Percentiles rank a stretch among this genome's conserved stretches.
Evolutionary conservation across 257 asterid genomes (phyloP).

Genomic region (Phtheirospermum japonicum): DNA sequence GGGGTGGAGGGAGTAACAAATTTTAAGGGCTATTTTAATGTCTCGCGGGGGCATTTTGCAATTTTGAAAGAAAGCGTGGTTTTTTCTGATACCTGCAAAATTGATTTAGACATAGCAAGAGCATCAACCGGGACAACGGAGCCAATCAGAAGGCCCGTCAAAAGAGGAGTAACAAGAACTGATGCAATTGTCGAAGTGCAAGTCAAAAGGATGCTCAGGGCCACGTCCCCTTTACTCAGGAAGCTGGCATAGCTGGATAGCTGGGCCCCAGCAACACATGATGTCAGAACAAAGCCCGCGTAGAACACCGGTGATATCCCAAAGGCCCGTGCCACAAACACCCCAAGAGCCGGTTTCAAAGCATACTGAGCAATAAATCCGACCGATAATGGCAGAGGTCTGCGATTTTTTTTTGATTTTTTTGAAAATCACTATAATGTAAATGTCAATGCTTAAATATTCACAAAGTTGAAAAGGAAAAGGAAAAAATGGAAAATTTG

Average conservation of each 20-base stretch:
- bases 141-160: slow-evolving; percentile 92
- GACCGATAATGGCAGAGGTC: slow-evolving; percentile 75
- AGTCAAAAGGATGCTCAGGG: slow-evolving; percentile 88
- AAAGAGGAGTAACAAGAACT: slow-evolving; percentile 75
- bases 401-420: slow-evolving; percentile 25
- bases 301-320: slow-evolving; percentile 77
- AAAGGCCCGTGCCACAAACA: slow-evolving; percentile 72
- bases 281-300: slow-evolving; percentile 82
- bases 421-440: background rate
- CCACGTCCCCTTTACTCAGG: slow-evolving; percentile 93
- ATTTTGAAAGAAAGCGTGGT: too few species aligned
- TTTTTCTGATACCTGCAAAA: slow-evolving; percentile 63
- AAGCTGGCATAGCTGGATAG: slow-evolving; percentile 95
- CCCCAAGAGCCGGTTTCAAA: slow-evolving; percentile 87
- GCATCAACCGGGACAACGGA: slow-evolving; percentile 97
- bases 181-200: slow-evolving; percentile 93
- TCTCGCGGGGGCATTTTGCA: too few species aligned
- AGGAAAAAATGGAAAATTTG: background rate
- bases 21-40: too few species aligned
- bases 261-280: slow-evolving; percentile 98
- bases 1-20: too few species aligned
- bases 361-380: slow-evolving; percentile 81
- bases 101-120: slow-evolving; percentile 91
- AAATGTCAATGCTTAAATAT: background rate
- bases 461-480: background rate